Base-by-base conservation (phyloP, 148 eudicot genomes). In the Tetragonia tetragonoides region DNA sequence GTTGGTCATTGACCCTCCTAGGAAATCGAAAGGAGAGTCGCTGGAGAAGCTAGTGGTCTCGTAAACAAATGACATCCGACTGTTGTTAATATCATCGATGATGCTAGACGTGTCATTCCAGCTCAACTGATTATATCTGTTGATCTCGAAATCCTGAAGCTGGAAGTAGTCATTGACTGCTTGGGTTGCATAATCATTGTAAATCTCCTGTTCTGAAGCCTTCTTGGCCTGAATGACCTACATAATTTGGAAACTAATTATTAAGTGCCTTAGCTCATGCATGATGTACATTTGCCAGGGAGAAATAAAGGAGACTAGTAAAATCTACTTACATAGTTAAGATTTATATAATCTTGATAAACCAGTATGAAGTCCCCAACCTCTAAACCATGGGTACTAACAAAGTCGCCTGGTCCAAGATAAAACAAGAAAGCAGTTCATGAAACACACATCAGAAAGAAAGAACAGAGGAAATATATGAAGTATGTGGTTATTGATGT, bases 141-240 rank as follows among this genome's bases (percentile, higher is more conserved):
- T 81, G 59, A 81, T 78, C 54, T 78, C 85, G 1, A 82, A 67
- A 44, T 79, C 78, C 28, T 78, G 79, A 49, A 75, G 68, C 12
- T 82, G 85, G 54, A 78, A 53, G 70, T 78, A 78, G 51, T 72
- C 84, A 44, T 77, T 83, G 20, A 76, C 79, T 9, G 82, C 75
- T 46, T 80, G 85, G 10, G 75, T 41, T 5, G 77, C 65, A 49
- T 24, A 73, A 46, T 72, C 84, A 20, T 63, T 56, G 68, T 66
- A 82, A 21, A 72, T 66, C 34, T 83, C 88, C 65, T 82, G 76
- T 41, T 79, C 87, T 10, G 78, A 66, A 10, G 87, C 85, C 82
- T 92, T 90, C 81, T 85, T 89, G 0, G 90, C 95, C 68, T 85
- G 87, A 78, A 92, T 90, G 14, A 90, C 87, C 97, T 92, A 77